phyloP scores from a whole-genome alignment of 1,139 yeast genomes.

The Candida anutae region DNA sequence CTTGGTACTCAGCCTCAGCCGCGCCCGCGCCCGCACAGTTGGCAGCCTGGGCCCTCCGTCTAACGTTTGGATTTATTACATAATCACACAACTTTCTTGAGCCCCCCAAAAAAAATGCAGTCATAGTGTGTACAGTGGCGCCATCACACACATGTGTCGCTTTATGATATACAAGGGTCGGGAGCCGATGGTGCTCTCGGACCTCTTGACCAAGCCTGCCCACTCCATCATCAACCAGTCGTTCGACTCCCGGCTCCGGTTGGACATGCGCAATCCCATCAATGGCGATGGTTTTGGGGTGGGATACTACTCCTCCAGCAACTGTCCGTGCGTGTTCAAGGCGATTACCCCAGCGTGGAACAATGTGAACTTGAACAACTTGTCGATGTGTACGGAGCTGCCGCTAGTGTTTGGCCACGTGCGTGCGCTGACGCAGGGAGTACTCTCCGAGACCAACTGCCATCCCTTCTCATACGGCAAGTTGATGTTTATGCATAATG shows the following conservation, averaged over 20 bases:
- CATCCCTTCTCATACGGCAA: conserved; percentile 88
- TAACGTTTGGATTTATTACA: too few species aligned
- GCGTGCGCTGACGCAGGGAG: conserved; percentile 93
- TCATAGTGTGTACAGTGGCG: too few species aligned
- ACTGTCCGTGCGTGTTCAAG: conserved; percentile 68
- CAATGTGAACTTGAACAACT: conserved; percentile 76
- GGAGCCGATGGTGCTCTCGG: conserved; percentile 80
- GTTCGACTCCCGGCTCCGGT: conserved; percentile 78
- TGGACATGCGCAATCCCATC: conserved; percentile 84
- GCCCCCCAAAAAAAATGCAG: too few species aligned
- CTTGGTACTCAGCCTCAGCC: too few species aligned
- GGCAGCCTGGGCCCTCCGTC: too few species aligned
- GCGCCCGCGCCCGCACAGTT: too few species aligned
- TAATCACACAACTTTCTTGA: too few species aligned
- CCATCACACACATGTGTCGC: conserved; percentile 29
- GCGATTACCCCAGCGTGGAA: conserved; percentile 99
- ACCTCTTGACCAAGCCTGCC: conserved; percentile 86
- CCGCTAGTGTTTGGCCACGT: conserved; percentile 89
- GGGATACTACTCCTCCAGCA: conserved; percentile 74
- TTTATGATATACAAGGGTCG: conserved; percentile 45
- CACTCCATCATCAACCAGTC: conserved; percentile 96
- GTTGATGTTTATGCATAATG: conserved; percentile 95
- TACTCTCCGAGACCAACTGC: conserved; percentile 86
- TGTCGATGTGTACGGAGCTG: conserved; percentile 83
- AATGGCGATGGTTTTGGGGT: conserved; percentile 99